These are phyloP conservation scores for Candida coquimbonensis DNA, from an alignment of 805 yeast genomes.

Conservation along the genomic window DNA sequence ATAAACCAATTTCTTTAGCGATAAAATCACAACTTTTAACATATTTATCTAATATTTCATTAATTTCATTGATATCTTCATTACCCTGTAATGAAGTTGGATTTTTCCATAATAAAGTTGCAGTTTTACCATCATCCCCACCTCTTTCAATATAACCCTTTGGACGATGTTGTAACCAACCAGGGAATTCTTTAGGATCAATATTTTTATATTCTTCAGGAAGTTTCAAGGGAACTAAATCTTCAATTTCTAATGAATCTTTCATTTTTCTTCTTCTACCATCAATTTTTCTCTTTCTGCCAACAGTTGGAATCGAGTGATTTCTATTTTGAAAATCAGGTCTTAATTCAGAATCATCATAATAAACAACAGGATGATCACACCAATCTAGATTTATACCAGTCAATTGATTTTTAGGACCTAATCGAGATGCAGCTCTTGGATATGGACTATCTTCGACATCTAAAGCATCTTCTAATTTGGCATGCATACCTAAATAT, in stretches of 20 bases:
- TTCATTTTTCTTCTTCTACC: conserved; percentile 19
- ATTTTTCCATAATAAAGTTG: conserved; percentile 60
- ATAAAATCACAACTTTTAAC: conserved; percentile 46
- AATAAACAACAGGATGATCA: conserved; percentile 60
- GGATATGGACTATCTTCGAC: conserved; percentile 75
- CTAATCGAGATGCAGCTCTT: conserved; percentile 69
- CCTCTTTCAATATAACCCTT: conserved; percentile 83
- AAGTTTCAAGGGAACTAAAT: conserved; percentile 26
- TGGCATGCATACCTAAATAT: conserved; percentile 69
- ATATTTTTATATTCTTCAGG: conserved; percentile 40
- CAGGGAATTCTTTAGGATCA: conserved; percentile 46
- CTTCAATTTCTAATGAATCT: background rate
- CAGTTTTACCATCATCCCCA: conserved; percentile 45
- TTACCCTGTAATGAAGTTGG: conserved; percentile 16
- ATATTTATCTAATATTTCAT: conserved; percentile 41
- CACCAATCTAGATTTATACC: conserved; percentile 56
- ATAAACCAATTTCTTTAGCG: conserved; percentile 48
- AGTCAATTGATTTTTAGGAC: conserved; percentile 65
- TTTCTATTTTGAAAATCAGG: conserved; percentile 15
- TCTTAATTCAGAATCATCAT: conserved; percentile 31
- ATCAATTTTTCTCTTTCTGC: conserved; percentile 20
- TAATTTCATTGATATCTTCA: conserved; percentile 16
- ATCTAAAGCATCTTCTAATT: conserved; percentile 71
- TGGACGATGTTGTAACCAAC: conserved; percentile 76
- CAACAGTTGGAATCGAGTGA: conserved; percentile 6